phyloP scores from a whole-genome alignment of 345 rosid species.

The Brassica incana region DNA sequence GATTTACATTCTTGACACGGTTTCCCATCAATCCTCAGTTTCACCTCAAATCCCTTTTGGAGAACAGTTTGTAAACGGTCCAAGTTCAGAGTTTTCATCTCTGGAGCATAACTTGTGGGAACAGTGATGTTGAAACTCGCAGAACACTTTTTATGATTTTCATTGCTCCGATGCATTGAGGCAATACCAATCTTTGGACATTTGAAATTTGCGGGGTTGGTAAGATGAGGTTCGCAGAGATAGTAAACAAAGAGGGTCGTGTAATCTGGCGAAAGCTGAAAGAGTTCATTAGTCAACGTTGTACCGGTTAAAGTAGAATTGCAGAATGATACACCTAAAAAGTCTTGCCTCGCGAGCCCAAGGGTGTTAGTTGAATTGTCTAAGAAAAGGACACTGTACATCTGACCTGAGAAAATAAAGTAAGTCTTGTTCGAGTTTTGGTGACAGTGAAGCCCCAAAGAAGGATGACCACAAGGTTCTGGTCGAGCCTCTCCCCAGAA shows the following conservation, averaged over 20 bases:
- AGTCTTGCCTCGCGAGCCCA: conserved; percentile 36
- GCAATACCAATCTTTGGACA: conserved; percentile 11
- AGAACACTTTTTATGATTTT: neutral
- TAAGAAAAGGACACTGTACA: conserved; percentile 33
- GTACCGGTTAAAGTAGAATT: neutral
- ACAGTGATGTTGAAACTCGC: conserved; percentile 16
- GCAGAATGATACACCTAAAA: conserved; percentile 11
- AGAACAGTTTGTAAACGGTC: neutral
- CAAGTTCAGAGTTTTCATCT: neutral
- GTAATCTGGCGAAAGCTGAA: conserved; percentile 9
- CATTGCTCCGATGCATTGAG: neutral
- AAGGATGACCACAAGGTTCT: conserved; percentile 37
- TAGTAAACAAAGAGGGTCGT: conserved; percentile 21
- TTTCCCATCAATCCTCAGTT: conserved; percentile 18
- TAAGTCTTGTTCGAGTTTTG: neutral
- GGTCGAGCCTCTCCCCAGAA: conserved; percentile 43
- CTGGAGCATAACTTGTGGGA: neutral
- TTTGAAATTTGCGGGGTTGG: neutral
- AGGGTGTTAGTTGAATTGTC: neutral
- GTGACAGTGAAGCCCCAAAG: conserved; percentile 34
- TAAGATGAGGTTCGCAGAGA: neutral
- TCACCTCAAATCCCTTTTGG: conserved; percentile 35
- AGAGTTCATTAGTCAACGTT: conserved; percentile 24
- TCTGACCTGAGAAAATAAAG: neutral
- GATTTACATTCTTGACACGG: conserved; percentile 17